Conservation (phyloP, 805 yeast genomes). For the Ogataea philodendri region DNA sequence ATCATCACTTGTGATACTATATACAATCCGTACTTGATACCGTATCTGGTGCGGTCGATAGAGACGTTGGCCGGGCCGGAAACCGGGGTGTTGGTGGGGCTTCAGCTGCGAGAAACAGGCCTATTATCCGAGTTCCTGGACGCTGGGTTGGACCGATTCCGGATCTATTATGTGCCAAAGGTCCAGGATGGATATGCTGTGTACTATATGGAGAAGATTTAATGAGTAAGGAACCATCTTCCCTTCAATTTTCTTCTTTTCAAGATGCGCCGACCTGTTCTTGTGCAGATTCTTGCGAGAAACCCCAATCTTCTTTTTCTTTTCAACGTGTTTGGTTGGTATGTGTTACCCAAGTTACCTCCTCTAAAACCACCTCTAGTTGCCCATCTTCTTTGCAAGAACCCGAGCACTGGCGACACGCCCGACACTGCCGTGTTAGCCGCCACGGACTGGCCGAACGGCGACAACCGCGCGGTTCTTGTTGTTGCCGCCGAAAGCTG, state of each 20-base stretch:
- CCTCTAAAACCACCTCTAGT: conserved; percentile 67
- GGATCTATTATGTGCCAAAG: conserved; percentile 36
- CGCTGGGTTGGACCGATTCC: conserved; percentile 33
- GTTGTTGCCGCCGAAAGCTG: no score
- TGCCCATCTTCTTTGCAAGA: conserved; percentile 33
- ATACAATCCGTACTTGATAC: conserved; percentile 59
- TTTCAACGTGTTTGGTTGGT: conserved; percentile 88
- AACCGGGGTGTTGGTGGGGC: conserved; percentile 41
- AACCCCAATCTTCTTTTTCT: conserved; percentile 91
- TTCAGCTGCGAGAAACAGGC: conserved; percentile 55
- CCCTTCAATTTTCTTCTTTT: conserved; percentile 82
- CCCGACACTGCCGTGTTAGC: no score
- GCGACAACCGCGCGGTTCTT: no score
- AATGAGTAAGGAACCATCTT: conserved; percentile 89
- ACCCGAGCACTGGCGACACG: conserved; percentile 20
- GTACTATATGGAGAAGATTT: conserved; percentile 36
- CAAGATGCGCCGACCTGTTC: conserved; percentile 74
- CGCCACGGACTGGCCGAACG: no score
- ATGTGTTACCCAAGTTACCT: conserved; percentile 91
- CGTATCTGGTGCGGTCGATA: conserved; percentile 46
- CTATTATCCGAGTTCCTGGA: conserved; percentile 47
- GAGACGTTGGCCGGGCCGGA: conserved; percentile 33
- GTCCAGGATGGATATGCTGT: conserved; percentile 46
- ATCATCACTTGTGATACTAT: conserved; percentile 65
- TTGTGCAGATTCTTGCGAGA: conserved; percentile 73